Conservation (phyloP, 1,139 yeast species). For the Hansenula anomala region DNA sequence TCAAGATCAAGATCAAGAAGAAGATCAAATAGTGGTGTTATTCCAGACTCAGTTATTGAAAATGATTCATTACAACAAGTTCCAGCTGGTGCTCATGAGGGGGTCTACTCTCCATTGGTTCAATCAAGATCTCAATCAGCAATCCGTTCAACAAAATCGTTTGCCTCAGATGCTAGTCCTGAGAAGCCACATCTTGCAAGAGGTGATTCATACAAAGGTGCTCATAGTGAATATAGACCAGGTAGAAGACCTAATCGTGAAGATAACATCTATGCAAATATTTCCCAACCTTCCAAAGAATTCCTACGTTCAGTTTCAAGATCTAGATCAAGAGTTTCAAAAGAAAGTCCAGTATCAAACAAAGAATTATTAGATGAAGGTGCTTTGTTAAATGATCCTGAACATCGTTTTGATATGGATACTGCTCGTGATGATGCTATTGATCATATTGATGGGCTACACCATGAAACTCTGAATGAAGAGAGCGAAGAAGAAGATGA, state of each 20-base stretch:
- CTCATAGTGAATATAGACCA: slow-evolving; percentile 19
- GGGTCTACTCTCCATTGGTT: slow-evolving; percentile 43
- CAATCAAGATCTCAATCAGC: slow-evolving; percentile 27
- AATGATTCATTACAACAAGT: slow-evolving; percentile 28
- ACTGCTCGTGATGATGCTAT: slow-evolving; percentile 8
- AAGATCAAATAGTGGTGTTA: slow-evolving; percentile 6
- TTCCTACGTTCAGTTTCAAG: slow-evolving; percentile 59
- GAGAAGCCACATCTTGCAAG: slow-evolving; percentile 56
- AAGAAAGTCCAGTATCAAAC: slow-evolving; percentile 22
- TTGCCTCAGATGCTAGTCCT: slow-evolving; percentile 13
- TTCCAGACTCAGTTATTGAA: slow-evolving; percentile 28
- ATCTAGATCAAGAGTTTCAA: slow-evolving; percentile 47
- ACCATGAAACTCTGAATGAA: slow-evolving; percentile 1
- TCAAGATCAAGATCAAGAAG: slow-evolving; percentile 15
- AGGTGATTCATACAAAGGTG: slow-evolving; percentile 59
- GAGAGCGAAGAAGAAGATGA: neutral
- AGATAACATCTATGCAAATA: slow-evolving; percentile 8
- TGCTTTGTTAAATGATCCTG: slow-evolving; percentile 27
- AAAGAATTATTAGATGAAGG: slow-evolving; percentile 32
- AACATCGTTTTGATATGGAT: slow-evolving; percentile 6
- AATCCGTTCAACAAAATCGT: slow-evolving; percentile 26
- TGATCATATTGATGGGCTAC: slow-evolving; percentile 8
- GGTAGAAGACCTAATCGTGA: slow-evolving; percentile 13
- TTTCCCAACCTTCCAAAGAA: slow-evolving; percentile 13
- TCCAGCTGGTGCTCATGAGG: slow-evolving; percentile 36